These are phyloP conservation scores for Cubamyces sp. DNA, from an alignment of 768 basidiomycete species.

Conservation along the genomic window DNA sequence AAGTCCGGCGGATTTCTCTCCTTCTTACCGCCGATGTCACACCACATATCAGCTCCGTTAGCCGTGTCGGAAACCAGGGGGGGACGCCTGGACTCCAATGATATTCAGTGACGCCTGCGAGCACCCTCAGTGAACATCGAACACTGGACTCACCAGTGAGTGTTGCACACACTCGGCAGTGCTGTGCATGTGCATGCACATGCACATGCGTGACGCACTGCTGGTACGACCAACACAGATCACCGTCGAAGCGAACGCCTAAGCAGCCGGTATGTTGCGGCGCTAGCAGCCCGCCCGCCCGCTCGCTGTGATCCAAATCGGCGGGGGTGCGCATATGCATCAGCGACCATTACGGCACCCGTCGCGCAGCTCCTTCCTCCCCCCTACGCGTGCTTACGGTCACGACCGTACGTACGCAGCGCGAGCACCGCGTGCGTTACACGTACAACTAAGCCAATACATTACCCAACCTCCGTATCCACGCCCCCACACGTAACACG, in stretches of 20 bases:
- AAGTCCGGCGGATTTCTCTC: neutral
- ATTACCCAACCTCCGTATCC: neutral
- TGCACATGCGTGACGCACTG: no score
- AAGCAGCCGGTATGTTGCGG: neutral
- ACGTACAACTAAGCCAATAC: conserved; percentile 14
- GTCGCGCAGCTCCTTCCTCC: neutral
- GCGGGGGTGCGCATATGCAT: neutral
- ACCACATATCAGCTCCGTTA: no score
- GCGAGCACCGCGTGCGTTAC: neutral
- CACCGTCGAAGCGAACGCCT: no score
- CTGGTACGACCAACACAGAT: no score
- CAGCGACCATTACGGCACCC: neutral
- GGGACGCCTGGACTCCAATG: no score
- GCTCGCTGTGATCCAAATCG: conserved; percentile 8
- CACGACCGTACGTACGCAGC: neutral
- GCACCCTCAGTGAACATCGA: no score
- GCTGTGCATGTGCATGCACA: no score
- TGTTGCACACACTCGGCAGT: no score
- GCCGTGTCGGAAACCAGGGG: neutral
- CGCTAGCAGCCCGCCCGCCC: no score
- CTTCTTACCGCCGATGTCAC: neutral
- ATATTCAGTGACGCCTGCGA: no score
- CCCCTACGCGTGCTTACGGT: neutral
- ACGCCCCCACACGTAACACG: neutral
- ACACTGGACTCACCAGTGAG: no score